Evolutionary conservation across 805 yeast species (phyloP).

Genomic region (Ogataea neopini): DNA sequence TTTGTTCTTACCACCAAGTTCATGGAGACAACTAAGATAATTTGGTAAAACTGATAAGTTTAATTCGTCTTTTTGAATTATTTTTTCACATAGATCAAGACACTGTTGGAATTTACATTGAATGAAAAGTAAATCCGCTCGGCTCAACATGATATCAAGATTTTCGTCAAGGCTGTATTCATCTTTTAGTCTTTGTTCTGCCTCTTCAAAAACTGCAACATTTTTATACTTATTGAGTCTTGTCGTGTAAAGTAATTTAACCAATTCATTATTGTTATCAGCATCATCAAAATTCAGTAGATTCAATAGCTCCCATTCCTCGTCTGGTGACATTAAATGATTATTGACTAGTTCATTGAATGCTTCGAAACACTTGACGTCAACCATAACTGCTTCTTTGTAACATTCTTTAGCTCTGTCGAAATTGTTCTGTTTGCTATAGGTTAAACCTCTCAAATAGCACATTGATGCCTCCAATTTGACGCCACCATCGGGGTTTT

Average conservation of each 20-base stretch:
- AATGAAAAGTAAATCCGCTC: slow-evolving; percentile 68
- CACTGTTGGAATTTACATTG: slow-evolving; percentile 83
- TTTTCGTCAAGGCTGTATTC: slow-evolving; percentile 73
- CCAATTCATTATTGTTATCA: slow-evolving; percentile 78
- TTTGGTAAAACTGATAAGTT: slow-evolving; percentile 73
- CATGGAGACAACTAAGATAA: slow-evolving; percentile 82
- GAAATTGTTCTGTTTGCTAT: slow-evolving; percentile 78
- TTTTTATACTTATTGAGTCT: slow-evolving; percentile 73
- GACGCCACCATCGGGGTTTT: slow-evolving; percentile 76
- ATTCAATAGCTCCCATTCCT: slow-evolving; percentile 80
- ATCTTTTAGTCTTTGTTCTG: slow-evolving; percentile 63
- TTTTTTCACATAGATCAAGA: slow-evolving; percentile 66
- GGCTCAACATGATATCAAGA: slow-evolving; percentile 64
- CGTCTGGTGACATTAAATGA: slow-evolving; percentile 75
- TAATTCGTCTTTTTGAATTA: slow-evolving; percentile 60
- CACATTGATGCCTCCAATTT: slow-evolving; percentile 86
- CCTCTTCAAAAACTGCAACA: slow-evolving; percentile 57
- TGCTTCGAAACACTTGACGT: slow-evolving; percentile 92
- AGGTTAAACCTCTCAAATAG: slow-evolving; percentile 79
- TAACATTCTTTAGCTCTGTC: slow-evolving; percentile 85
- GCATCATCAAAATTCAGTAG: slow-evolving; percentile 67
- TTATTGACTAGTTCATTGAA: slow-evolving; percentile 74
- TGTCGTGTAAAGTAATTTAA: slow-evolving; percentile 74
- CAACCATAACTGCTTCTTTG: slow-evolving; percentile 82
- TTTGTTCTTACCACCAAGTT: slow-evolving; percentile 78